phyloP scores from a whole-genome alignment of 441 rosid genomes.

The Omphalea diandra region DNA sequence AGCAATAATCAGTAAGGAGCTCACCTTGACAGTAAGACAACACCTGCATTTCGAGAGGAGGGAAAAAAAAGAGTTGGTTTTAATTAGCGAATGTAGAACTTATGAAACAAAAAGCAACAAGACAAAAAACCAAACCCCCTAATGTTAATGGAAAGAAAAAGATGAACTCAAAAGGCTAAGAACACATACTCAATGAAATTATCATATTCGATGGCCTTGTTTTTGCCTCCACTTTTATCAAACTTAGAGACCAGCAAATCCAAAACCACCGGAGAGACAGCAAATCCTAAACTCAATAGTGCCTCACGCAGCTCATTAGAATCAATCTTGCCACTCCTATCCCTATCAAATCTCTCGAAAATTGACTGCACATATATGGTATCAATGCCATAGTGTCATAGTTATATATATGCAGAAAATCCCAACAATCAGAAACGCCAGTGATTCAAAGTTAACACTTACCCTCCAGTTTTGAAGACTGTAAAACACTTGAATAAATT shows the following conservation, averaged over 20 bases:
- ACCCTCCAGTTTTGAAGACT: constrained; percentile 98
- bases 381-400: neutral
- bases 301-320: neutral
- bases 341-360: constrained; percentile 78
- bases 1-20: constrained; percentile 5
- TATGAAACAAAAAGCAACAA: neutral
- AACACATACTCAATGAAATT: constrained; percentile 82
- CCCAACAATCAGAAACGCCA: neutral
- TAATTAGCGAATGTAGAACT: no score
- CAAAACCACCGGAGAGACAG: constrained; percentile 43
- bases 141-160: neutral
- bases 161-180: neutral
- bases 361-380: constrained; percentile 38
- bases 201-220: constrained; percentile 76
- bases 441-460: constrained; percentile 13
- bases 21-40: constrained; percentile 93
- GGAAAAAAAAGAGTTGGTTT: neutral
- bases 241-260: constrained; percentile 81
- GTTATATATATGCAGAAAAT: neutral
- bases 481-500: constrained; percentile 70
- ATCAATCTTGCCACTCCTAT: constrained; percentile 57
- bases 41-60: constrained; percentile 49
- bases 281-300: neutral
- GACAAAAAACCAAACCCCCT: neutral
- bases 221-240: constrained; percentile 75